A percentile compares a stretch with the other conserved stretches of the same genome.
Evolutionary conservation across 2,329 filamentous ascomycete species (phyloP).

Genomic region (Xylariaceae sp.): DNA sequence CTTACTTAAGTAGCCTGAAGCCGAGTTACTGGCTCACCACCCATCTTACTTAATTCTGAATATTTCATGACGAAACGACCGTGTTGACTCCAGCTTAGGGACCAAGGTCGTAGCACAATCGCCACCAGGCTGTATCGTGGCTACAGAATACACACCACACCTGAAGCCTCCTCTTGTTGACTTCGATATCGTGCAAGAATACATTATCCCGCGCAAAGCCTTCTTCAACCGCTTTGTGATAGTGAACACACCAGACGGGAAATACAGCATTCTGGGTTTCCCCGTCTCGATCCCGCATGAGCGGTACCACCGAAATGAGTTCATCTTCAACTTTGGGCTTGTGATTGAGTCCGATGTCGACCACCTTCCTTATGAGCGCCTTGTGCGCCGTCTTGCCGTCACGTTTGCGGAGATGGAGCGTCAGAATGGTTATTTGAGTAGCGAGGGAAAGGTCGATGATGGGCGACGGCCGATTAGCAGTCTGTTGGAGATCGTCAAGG

Average conservation of each 20-base stretch:
- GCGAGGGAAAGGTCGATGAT: slow-evolving; percentile 44
- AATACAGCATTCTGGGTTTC: slow-evolving; percentile 82
- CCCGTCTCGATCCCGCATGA: slow-evolving; percentile 85
- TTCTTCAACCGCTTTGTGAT: slow-evolving; percentile 92
- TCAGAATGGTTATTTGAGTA: slow-evolving; percentile 81
- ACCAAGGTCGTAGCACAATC: slow-evolving; percentile 68
- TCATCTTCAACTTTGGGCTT: slow-evolving; percentile 97
- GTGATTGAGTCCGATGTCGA: slow-evolving; percentile 73
- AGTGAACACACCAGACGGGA: slow-evolving; percentile 72
- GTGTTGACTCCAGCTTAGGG: slow-evolving; percentile 48
- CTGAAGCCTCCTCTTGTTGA: slow-evolving; percentile 72
- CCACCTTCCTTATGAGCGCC: slow-evolving; percentile 79
- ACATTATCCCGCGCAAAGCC: slow-evolving; percentile 92
- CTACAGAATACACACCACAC: slow-evolving; percentile 44
- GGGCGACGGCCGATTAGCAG: slow-evolving; percentile 77
- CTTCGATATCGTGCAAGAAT: slow-evolving; percentile 86
- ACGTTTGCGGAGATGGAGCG: slow-evolving; percentile 91
- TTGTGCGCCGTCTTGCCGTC: slow-evolving; percentile 83
- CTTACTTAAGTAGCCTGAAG: too few species aligned
- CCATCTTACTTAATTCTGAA: neutral
- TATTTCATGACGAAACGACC: neutral
- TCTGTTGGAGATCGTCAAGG: slow-evolving; percentile 77
- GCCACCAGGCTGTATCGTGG: slow-evolving; percentile 66
- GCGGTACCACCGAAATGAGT: slow-evolving; percentile 89
- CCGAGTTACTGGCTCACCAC: neutral